phyloP scores from a whole-genome alignment of 352 stramenopile species.

The Phytophthora multivora region DNA sequence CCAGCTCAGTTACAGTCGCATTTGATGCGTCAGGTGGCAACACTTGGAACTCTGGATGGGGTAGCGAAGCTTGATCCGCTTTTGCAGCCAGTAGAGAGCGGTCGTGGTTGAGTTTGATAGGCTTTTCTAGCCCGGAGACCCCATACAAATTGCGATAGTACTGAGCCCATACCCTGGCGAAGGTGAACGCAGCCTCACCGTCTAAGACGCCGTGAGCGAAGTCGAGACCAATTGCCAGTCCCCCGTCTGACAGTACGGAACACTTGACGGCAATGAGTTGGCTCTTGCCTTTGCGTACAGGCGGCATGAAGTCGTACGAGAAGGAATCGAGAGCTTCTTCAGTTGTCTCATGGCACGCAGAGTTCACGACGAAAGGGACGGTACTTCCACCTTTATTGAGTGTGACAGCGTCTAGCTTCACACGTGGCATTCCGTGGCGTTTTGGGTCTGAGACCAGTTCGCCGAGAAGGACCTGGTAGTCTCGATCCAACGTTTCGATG shows the following conservation, averaged over 20 bases:
- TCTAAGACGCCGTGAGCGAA: constrained; percentile 4
- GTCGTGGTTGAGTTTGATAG: constrained; percentile 7
- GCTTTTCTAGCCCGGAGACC: neutral
- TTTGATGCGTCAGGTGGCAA: neutral
- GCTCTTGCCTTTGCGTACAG: neutral
- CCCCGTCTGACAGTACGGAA: neutral
- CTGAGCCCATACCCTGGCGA: constrained; percentile 5
- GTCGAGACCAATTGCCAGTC: constrained; percentile 1
- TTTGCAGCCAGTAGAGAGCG: neutral
- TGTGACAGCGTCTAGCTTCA: neutral
- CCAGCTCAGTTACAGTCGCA: neutral
- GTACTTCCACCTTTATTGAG: neutral
- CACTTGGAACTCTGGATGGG: constrained; percentile 3
- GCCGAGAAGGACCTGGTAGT: neutral
- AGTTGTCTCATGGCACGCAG: neutral
- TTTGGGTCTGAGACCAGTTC: neutral
- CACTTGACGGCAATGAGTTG: constrained; percentile 1
- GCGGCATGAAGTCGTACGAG: constrained; percentile 4
- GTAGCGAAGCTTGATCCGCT: neutral
- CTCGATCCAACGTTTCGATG: constrained; percentile 1
- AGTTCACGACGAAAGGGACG: neutral
- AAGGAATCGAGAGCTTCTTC: neutral
- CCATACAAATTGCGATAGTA: neutral
- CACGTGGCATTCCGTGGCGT: neutral
- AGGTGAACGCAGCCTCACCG: constrained; percentile 1